Base-by-base conservation (phyloP, 2,329 filamentous ascomycete species). In the Arthrobotrys iridis region DNA sequence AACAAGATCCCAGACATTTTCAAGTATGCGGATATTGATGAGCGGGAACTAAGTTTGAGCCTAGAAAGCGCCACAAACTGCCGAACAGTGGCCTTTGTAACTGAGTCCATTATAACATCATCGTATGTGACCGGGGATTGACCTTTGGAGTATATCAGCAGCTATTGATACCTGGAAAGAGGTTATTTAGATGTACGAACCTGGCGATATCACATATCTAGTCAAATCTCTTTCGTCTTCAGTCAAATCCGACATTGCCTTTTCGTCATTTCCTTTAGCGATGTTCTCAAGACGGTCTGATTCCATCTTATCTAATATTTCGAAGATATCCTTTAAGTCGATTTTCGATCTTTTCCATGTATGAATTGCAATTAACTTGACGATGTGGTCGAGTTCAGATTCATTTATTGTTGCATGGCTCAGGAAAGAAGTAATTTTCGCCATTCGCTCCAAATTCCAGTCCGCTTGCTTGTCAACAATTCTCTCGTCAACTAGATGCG, bases 1-100 rank as follows among this genome's bases (percentile, higher is more conserved):
- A 72, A 30, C 5, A 65, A 46, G 10, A 57, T 62, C 5, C 45
- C 59, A 60, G 55, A 37, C 37, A 30, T 43, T 20, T 59, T 59
- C 20, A 59, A 59, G 22, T 45, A 33, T 43, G 35, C 30, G 22
- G 43, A 59, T 13, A 59, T 20, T 4, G 35, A 45, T 11, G 35
- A 28, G 0, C 22, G 20, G 13, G 18, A 6, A 10, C n/a, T 45
- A 20, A 33, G 3, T 13, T 59, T 59, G 10, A 59, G 10, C 22
- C n/a, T 43, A 7, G 55, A 59, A 30, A 59, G 55, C 3, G 55
- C 37, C 13, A 59, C 40, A 28, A 45, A 45, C 13, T 59, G 55
- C n/a, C 15, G 18, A 7, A 59, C 40, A 7, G 55, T 59, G 5
- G 35, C 55, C 30, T 59, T 59, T 5, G 55, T 59, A 4, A 45